These are phyloP conservation scores for Vigna nakashimae DNA, from an alignment of 306 rosid genomes.

Conservation along the genomic window DNA sequence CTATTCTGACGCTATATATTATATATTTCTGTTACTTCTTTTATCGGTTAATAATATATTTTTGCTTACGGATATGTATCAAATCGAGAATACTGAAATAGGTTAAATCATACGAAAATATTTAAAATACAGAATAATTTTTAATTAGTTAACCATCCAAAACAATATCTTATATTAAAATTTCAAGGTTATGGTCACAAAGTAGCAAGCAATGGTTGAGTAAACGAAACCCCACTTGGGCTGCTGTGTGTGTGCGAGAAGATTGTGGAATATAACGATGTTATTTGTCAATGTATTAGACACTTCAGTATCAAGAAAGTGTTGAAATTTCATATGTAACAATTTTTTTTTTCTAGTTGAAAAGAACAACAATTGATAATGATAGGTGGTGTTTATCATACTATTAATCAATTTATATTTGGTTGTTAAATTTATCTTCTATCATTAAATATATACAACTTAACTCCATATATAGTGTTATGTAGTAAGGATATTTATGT, in stretches of 20 bases:
- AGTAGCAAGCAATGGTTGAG: background rate
- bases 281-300: background rate
- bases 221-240: background rate
- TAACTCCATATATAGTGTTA: background rate
- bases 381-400: background rate
- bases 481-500: too few relatives aligned
- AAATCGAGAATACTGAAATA: too few relatives aligned
- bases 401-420: background rate
- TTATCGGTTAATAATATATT: too few relatives aligned
- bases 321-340: background rate
- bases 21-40: too few relatives aligned
- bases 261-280: background rate
- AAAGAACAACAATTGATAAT: background rate
- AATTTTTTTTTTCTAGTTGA: slow-evolving; percentile 1
- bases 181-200: background rate
- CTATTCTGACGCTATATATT: too few relatives aligned
- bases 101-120: too few relatives aligned
- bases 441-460: background rate
- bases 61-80: too few relatives aligned
- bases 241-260: background rate
- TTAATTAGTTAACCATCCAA: background rate
- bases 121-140: background rate
- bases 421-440: background rate
- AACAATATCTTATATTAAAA: background rate
- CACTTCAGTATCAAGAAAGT: slow-evolving; percentile 4